Percentiles rank a stretch among this genome's conserved stretches.
Evolutionary conservation across 2,329 filamentous ascomycete genomes (phyloP).

Genomic region (Bretziella fagacearum): DNA sequence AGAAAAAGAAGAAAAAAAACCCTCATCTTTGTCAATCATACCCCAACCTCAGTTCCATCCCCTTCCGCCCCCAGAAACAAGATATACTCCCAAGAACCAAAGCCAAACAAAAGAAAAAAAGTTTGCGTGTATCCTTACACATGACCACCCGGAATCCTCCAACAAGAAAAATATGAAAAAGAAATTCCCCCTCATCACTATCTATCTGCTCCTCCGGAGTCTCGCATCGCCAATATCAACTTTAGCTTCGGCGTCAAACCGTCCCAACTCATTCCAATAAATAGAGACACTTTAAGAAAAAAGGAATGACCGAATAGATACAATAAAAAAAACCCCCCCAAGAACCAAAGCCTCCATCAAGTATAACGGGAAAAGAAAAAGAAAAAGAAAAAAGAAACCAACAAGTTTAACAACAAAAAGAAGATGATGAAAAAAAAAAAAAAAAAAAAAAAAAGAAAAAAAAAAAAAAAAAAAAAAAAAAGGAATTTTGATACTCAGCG

Average conservation of each 20-base stretch:
- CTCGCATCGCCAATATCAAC: no score
- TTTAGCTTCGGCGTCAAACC: no score
- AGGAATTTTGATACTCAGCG: no score
- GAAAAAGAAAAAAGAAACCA: not conserved
- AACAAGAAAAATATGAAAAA: not conserved
- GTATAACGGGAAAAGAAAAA: conserved; percentile 3
- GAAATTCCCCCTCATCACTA: no score
- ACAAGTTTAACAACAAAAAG: not conserved
- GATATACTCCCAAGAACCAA: not conserved
- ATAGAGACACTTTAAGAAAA: not conserved
- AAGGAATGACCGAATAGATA: not conserved
- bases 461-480: conserved; percentile 11
- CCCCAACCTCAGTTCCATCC: no score
- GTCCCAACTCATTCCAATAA: not conserved
- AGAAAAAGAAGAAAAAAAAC: no score
- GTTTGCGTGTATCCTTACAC: not conserved
- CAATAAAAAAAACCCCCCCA: not conserved
- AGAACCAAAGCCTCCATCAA: not conserved
- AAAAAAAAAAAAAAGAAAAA: conserved; percentile 6
- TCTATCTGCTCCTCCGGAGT: no score
- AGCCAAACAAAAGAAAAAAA: conserved; percentile 7
- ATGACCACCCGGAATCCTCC: not conserved
- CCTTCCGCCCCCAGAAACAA: not conserved
- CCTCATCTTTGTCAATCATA: no score
- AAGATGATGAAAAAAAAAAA: conserved; percentile 6